Evolutionary conservation across 2,329 filamentous ascomycete genomes (phyloP).

Genomic region (Hypocreales sp.): DNA sequence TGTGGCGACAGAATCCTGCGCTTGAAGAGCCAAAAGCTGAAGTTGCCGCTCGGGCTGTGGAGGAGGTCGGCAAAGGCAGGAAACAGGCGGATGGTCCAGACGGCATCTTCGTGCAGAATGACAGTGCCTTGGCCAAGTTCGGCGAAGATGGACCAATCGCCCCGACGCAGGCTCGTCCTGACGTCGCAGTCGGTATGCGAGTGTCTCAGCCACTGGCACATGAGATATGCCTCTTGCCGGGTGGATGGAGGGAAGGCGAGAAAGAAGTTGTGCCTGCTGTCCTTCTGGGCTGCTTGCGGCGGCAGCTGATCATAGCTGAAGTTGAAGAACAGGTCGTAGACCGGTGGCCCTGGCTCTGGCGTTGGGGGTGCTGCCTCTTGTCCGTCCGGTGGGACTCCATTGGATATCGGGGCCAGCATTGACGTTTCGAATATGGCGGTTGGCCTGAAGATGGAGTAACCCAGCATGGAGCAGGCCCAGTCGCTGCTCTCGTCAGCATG

Average conservation of each 20-base stretch:
- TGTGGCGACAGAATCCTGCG: too few relatives aligned
- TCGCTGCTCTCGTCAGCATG: slow-evolving; percentile 3
- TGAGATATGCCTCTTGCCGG: slow-evolving; percentile 16
- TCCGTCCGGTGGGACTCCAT: not conserved
- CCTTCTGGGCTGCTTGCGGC: slow-evolving; percentile 5
- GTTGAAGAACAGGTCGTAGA: slow-evolving; percentile 14
- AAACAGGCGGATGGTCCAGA: slow-evolving; percentile 22
- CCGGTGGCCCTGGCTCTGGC: slow-evolving; percentile 4
- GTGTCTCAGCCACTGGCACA: slow-evolving; percentile 27
- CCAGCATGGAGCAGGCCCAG: slow-evolving; percentile 9
- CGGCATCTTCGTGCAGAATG: slow-evolving; percentile 29
- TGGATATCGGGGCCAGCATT: slow-evolving; percentile 11
- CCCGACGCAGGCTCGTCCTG: slow-evolving; percentile 21
- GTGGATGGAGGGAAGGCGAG: slow-evolving; percentile 30
- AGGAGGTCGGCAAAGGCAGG: slow-evolving; percentile 21
- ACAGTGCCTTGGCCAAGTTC: slow-evolving; percentile 14
- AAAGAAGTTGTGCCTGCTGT: slow-evolving; percentile 22
- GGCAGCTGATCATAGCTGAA: slow-evolving; percentile 17
- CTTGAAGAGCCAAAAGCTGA: slow-evolving; percentile 24
- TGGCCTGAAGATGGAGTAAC: slow-evolving; percentile 22
- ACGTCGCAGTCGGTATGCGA: slow-evolving; percentile 25
- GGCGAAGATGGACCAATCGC: slow-evolving; percentile 31
- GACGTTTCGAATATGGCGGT: slow-evolving; percentile 5
- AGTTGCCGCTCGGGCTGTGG: slow-evolving; percentile 9
- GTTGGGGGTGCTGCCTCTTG: slow-evolving; percentile 1